A percentile compares a stretch with the other conserved stretches of the same genome.
Evolutionary conservation across 306 rosid species (phyloP).

Genomic region (Gillenia trifoliata): DNA sequence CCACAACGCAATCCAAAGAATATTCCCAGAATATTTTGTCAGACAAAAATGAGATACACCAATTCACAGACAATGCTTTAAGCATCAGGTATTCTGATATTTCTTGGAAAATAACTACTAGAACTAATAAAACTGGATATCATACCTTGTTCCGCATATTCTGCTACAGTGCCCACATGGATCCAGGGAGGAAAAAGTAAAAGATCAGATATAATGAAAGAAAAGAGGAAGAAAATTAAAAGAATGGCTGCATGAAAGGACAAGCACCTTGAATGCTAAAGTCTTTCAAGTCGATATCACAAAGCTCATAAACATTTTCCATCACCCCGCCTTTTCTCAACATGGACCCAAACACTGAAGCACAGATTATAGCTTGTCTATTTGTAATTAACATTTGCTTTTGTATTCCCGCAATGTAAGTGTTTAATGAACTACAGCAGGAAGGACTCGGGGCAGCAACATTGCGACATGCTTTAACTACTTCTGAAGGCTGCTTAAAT

Average conservation of each 20-base stretch:
- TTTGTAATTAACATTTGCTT: constrained; percentile 94
- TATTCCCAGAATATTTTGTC: neutral
- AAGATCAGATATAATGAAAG: constrained; percentile 23
- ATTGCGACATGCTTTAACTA: constrained; percentile 69
- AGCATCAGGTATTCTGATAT: neutral
- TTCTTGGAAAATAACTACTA: neutral
- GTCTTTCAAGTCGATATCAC: constrained; percentile 96
- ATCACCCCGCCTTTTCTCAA: constrained; percentile 84
- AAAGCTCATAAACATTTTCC: constrained; percentile 81
- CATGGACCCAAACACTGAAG: constrained; percentile 85
- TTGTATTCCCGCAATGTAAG: constrained; percentile 77
- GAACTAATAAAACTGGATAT: neutral
- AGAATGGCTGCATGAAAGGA: constrained; percentile 15
- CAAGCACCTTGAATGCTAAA: constrained; percentile 86
- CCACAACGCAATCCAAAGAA: neutral
- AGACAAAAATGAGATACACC: neutral
- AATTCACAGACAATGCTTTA: neutral
- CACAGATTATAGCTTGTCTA: constrained; percentile 92
- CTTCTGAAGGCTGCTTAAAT: constrained; percentile 79
- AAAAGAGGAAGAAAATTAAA: constrained; percentile 5
- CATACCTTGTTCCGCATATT: constrained; percentile 75
- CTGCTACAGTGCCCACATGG: constrained; percentile 42
- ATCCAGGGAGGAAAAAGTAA: constrained; percentile 15
- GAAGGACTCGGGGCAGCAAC: constrained; percentile 89
- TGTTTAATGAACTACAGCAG: constrained; percentile 84